Conservation (phyloP, 257 asterid species). For the Solanum gandarillasii region DNA sequence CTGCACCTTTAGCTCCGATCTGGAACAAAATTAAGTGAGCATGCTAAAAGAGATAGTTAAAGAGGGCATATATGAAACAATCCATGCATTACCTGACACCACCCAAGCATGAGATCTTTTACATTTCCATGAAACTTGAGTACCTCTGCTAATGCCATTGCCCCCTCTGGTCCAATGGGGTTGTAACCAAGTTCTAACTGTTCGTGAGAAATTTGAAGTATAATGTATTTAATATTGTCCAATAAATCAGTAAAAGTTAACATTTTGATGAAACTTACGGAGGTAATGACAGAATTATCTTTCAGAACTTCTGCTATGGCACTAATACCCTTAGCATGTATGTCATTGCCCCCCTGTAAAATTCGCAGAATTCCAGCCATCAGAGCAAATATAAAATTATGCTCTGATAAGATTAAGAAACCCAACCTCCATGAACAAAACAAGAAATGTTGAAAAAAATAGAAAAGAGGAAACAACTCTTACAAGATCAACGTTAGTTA, state of each 20-base stretch:
- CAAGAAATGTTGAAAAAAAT: neutral
- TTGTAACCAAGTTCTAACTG: conserved; percentile 95
- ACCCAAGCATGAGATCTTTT: conserved; percentile 79
- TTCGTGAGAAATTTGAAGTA: neutral
- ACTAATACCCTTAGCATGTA: conserved; percentile 68
- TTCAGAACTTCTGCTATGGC: conserved; percentile 64
- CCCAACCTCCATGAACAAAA: neutral
- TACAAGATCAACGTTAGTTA: conserved; percentile 76
- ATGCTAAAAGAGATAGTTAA: conserved; percentile 6
- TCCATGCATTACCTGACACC: conserved; percentile 78
- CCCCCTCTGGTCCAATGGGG: conserved; percentile 95
- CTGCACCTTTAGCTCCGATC: conserved; percentile 88
- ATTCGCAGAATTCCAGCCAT: neutral
- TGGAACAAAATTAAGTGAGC: conserved; percentile 13
- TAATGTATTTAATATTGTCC: neutral
- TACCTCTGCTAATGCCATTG: conserved; percentile 79
- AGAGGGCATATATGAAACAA: neutral
- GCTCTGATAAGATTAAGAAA: neutral
- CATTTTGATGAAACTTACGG: conserved; percentile 37
- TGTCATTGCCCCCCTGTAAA: conserved; percentile 91
- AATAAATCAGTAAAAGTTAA: neutral
- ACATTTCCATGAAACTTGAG: conserved; percentile 84
- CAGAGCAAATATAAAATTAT: neutral
- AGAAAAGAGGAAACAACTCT: conserved; percentile 6
- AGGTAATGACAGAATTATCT: conserved; percentile 70